Percentiles rank a stretch among this genome's conserved stretches.
Conservation (phyloP, 768 basidiomycete genomes). For the Trametes meyenii region DNA sequence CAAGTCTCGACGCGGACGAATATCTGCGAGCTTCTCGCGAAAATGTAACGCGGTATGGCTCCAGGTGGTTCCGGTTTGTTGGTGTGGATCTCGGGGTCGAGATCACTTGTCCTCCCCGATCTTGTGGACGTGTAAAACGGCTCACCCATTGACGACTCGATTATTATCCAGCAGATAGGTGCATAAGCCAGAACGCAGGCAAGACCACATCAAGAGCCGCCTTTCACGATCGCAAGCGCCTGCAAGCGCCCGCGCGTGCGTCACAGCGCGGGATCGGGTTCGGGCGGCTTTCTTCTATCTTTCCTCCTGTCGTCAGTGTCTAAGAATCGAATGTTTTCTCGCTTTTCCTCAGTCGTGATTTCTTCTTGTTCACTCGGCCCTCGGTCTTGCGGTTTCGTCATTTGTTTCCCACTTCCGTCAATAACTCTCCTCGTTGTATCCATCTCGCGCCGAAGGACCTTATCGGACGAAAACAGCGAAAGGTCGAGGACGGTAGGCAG, state of each 20-base stretch:
- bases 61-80: background rate
- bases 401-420: too few relatives aligned
- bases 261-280: too few relatives aligned
- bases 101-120: slow-evolving; percentile 2
- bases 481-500: background rate
- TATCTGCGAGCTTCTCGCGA: background rate
- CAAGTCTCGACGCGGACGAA: background rate
- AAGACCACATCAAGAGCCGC: background rate
- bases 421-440: too few relatives aligned
- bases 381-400: too few relatives aligned
- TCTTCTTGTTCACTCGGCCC: too few relatives aligned
- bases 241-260: too few relatives aligned
- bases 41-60: background rate
- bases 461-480: background rate
- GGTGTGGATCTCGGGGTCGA: slow-evolving; percentile 8
- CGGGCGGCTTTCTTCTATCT: too few relatives aligned
- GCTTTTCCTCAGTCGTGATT: too few relatives aligned
- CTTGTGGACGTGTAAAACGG: background rate
- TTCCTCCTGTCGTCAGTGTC: too few relatives aligned
- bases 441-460: too few relatives aligned
- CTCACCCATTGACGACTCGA: background rate
- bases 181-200: background rate
- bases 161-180: background rate
- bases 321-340: too few relatives aligned
- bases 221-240: too few relatives aligned